These are phyloP conservation scores for Zasmidium citrigriseum DNA, from an alignment of 2,329 filamentous ascomycete species.

Conservation along the genomic window DNA sequence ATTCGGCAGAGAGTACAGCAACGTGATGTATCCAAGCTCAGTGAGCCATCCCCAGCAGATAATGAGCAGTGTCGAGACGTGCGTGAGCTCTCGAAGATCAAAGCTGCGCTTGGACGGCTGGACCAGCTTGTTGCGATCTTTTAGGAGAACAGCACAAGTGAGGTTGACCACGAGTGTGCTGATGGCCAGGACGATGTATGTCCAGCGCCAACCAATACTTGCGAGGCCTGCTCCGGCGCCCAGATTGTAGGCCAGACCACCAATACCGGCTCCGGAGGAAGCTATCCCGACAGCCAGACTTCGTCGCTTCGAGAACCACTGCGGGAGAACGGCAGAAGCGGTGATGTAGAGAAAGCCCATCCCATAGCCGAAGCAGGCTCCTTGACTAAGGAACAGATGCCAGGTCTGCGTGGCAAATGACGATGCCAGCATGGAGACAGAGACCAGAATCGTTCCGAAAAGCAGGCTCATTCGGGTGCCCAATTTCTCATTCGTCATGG, in stretches of 20 bases:
- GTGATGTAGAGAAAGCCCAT: conserved; percentile 74
- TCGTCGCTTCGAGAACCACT: conserved; percentile 70
- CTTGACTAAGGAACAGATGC: conserved; percentile 74
- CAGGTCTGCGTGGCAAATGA: conserved; percentile 69
- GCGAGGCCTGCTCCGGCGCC: conserved; percentile 66
- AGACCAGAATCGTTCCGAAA: conserved; percentile 64
- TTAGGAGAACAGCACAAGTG: conserved; percentile 61
- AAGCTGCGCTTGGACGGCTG: conserved; percentile 18
- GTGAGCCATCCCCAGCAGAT: conserved; percentile 26
- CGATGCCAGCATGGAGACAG: conserved; percentile 65
- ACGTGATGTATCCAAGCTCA: conserved; percentile 26
- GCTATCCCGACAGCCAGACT: conserved; percentile 68
- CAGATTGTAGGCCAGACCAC: conserved; percentile 69
- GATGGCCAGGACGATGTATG: conserved; percentile 64
- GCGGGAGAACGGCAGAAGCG: conserved; percentile 64
- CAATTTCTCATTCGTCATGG: conserved; percentile 56
- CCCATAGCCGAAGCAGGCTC: conserved; percentile 69
- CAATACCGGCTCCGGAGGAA: conserved; percentile 68
- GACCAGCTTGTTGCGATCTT: conserved; percentile 50
- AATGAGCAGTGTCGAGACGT: conserved; percentile 23
- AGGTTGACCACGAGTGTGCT: conserved; percentile 63
- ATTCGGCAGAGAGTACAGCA: conserved; percentile 29
- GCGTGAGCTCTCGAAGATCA: conserved; percentile 19
- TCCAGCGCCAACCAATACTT: conserved; percentile 43
- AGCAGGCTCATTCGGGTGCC: conserved; percentile 65